These are phyloP conservation scores for Erigeron canadensis DNA, from an alignment of 129 eudicot species.

Conservation along the genomic window DNA sequence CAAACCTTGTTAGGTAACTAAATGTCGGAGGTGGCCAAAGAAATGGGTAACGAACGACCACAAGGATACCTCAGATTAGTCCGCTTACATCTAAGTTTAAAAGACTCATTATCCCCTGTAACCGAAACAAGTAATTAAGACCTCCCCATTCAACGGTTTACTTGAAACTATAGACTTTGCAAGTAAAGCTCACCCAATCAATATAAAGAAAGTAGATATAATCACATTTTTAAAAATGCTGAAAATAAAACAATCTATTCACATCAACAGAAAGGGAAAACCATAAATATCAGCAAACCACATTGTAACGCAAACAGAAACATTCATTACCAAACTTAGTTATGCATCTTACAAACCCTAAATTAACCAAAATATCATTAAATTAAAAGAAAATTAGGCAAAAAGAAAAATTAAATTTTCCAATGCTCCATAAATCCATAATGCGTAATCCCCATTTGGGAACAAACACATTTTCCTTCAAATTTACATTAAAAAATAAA, in stretches of 20 bases:
- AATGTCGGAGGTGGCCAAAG: neutral
- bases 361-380: constrained; percentile 4
- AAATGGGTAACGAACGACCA: neutral
- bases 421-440: constrained; percentile 10
- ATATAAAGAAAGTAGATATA: constrained; percentile 13
- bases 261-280: neutral
- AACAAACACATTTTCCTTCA: constrained; percentile 14
- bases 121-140: neutral
- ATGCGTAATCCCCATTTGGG: constrained; percentile 8
- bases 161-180: constrained; percentile 6
- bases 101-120: neutral
- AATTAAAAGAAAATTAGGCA: too few species aligned
- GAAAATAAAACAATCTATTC: constrained; percentile 14
- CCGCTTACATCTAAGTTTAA: neutral
- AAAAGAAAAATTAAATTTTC: neutral
- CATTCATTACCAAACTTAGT: neutral
- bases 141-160: neutral
- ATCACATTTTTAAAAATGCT: constrained; percentile 2
- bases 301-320: constrained; percentile 11
- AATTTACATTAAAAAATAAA: neutral
- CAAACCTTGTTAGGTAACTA: neutral
- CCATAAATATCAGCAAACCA: neutral
- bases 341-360: constrained; percentile 26
- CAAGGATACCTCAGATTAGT: neutral
- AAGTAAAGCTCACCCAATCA: constrained; percentile 20